Evolutionary conservation across 192 early-diverging fungal genomes (phyloP).

Genomic region (Umbelopsis sp.): DNA sequence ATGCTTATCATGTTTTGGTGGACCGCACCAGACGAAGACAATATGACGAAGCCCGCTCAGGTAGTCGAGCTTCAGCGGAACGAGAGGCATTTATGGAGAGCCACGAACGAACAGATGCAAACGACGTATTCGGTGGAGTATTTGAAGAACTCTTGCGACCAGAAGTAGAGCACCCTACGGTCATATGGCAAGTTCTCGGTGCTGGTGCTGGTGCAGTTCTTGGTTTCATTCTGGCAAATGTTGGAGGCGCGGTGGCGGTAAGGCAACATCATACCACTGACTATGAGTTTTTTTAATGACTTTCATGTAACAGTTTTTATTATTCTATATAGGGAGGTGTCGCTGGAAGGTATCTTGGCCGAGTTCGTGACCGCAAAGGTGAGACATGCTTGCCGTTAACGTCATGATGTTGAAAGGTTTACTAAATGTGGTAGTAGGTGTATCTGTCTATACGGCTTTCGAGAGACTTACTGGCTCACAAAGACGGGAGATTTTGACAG

Average conservation of each 20-base stretch:
- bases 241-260: conserved; percentile 31
- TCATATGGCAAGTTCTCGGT: conserved; percentile 35
- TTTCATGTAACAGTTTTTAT: no score
- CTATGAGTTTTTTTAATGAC: not conserved
- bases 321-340: conserved; percentile 50
- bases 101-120: conserved; percentile 17
- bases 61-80: not conserved
- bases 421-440: conserved; percentile 13
- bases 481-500: conserved; percentile 30
- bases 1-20: conserved; percentile 35
- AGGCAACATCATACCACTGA: no score
- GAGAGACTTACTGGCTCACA: conserved; percentile 18
- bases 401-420: not conserved
- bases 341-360: conserved; percentile 62
- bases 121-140: conserved; percentile 33
- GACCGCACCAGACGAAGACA: conserved; percentile 23
- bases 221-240: conserved; percentile 35
- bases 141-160: conserved; percentile 39
- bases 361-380: conserved; percentile 68
- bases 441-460: conserved; percentile 45
- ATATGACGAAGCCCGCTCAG: conserved; percentile 26
- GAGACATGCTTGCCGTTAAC: not conserved
- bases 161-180: conserved; percentile 34
- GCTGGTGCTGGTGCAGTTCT: conserved; percentile 29
- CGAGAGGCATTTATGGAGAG: conserved; percentile 5